Evolutionary conservation across 169 alveolate genomes (phyloP).

Genomic region (Amoebophrya sp.): DNA sequence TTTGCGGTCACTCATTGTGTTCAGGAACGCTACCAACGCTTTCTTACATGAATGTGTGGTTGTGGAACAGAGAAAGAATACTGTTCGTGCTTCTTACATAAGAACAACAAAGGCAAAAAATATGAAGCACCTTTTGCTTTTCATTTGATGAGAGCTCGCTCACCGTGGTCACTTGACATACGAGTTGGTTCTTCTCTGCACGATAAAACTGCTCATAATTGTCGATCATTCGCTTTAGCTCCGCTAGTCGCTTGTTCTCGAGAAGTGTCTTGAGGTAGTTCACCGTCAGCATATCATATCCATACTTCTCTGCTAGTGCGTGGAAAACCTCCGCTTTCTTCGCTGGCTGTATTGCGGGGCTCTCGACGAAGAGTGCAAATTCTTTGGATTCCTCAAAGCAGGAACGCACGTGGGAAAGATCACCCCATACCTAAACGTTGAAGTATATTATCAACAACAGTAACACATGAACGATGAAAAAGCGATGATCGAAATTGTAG

Average conservation of each 20-base stretch:
- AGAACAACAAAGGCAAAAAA: neutral
- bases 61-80: too few species aligned
- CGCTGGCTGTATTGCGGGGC: neutral
- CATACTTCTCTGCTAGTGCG: neutral
- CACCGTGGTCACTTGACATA: neutral
- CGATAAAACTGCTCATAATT: neutral
- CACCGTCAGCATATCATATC: neutral
- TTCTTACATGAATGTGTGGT: too few species aligned
- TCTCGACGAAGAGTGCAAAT: neutral
- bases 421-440: too few species aligned
- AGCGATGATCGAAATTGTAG: too few species aligned
- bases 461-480: too few species aligned
- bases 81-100: too few species aligned
- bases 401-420: neutral
- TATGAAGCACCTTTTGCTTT: neutral
- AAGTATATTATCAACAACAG: too few species aligned
- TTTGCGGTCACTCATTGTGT: neutral
- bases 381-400: neutral
- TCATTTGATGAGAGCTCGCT: neutral
- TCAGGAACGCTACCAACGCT: too few species aligned
- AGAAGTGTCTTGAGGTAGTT: neutral
- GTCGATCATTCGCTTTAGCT: constrained; percentile 11
- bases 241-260: neutral
- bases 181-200: neutral
- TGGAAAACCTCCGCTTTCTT: neutral